Evolutionary conservation across 495 filamentous ascomycete species (phyloP).

Genomic region (Pseudoneurospora amorphoporcata): DNA sequence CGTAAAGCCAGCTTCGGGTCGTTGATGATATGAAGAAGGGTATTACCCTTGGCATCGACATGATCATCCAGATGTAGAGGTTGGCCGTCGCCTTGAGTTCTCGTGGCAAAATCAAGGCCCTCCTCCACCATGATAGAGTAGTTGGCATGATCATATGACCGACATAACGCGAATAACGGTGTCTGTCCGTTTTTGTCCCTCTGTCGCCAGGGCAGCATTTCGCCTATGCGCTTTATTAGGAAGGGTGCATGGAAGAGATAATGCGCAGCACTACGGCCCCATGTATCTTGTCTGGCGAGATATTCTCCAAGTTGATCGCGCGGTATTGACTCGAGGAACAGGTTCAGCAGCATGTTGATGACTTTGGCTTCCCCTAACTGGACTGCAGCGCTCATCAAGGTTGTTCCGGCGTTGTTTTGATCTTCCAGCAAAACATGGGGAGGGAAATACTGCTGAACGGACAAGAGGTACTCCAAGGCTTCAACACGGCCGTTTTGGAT

Average conservation of each 20-base stretch:
- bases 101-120: conserved; percentile 64
- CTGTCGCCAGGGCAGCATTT: conserved; percentile 73
- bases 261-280: conserved; percentile 83
- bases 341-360: conserved; percentile 65
- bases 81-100: conserved; percentile 63
- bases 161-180: conserved; percentile 84
- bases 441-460: conserved; percentile 62
- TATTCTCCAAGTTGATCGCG: conserved; percentile 49
- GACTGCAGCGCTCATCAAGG: conserved; percentile 85
- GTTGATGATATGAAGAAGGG: conserved; percentile 82
- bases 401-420: conserved; percentile 78
- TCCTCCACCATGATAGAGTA: conserved; percentile 78
- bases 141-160: conserved; percentile 87
- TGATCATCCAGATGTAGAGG: conserved; percentile 88
- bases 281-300: conserved; percentile 62
- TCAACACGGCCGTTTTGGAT: conserved; percentile 64
- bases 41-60: conserved; percentile 87
- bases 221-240: conserved; percentile 63
- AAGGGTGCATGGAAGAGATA: conserved; percentile 91
- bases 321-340: conserved; percentile 29
- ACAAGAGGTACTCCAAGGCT: conserved; percentile 67
- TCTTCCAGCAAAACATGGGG: conserved; percentile 63
- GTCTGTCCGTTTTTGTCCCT: conserved; percentile 96
- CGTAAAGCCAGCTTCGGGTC: conserved; percentile 65
- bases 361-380: conserved; percentile 70